Base-by-base conservation (phyloP, 2,329 filamentous ascomycete genomes). In the Xylariales sp. region DNA sequence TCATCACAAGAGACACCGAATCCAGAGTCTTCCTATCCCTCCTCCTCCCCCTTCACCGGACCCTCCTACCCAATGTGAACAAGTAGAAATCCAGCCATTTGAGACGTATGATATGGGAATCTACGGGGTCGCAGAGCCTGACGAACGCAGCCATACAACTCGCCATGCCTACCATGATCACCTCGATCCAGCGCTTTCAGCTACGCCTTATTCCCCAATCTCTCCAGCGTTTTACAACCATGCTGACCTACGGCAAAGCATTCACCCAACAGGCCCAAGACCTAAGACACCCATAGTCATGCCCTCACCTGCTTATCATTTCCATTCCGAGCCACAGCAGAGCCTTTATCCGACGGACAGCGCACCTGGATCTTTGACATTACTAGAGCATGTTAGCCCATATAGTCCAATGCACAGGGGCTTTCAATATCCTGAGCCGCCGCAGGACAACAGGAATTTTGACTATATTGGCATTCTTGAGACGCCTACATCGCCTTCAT, bases 221-320 rank as follows among this genome's bases (percentile, higher is more conserved):
- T 65, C 65, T 14, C 56, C 61, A 3, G 45, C 43, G 10, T 61
- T 18, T 18, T 28, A 36, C n/a, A 18, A 12, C 23, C 48, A 64
- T 41, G 54, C 62, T 10, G 45, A 54, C 36, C 62, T 62, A 14
- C 63, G 67, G 39, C 67, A 63, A 18, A 59, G 53, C 28, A 66
- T 69, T 54, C 67, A 66, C 23, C 67, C 67, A n/a, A 69, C 43
- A 30, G 63, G 63, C 9, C 66, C 62, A 4, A 23, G 7, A 9
- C 49, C 62, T 12, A 10, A 43, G 18, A 62, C 57, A 14, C 53
- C 63, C 9, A 49, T 34, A 30, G 28, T 7, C 4, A 8, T 23
- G 16, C 32, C 43, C 7, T 48, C 48, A 9, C 53, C 46, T 16
- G 34, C 48, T 3, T 63, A 63, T 30, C 54, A 63, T 28, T 9